These are phyloP conservation scores for Lablab purpureus DNA, from an alignment of 306 rosid species.

Conservation along the genomic window DNA sequence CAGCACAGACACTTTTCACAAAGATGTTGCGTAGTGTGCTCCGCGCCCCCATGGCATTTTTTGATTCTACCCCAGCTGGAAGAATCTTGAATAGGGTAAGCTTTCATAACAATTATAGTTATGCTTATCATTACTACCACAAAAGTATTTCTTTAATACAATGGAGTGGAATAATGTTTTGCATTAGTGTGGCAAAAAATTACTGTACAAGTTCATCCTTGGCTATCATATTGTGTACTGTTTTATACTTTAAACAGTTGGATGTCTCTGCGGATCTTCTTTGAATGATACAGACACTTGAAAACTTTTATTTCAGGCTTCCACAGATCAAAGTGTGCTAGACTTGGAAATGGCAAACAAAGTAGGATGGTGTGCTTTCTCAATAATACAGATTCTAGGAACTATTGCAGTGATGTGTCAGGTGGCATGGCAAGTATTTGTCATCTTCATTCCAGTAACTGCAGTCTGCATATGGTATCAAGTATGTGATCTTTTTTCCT, in stretches of 20 bases:
- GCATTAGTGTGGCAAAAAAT: background rate
- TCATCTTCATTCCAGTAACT: slow-evolving; percentile 84
- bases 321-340: slow-evolving; percentile 92
- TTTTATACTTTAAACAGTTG: background rate
- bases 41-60: slow-evolving; percentile 95
- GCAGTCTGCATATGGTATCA: slow-evolving; percentile 94
- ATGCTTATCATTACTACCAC: background rate
- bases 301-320: slow-evolving; percentile 69
- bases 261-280: background rate
- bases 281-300: slow-evolving; percentile 15
- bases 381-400: slow-evolving; percentile 82
- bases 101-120: slow-evolving; percentile 14
- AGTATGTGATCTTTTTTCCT: slow-evolving; percentile 58
- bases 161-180: background rate
- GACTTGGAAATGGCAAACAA: slow-evolving; percentile 85
- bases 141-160: background rate
- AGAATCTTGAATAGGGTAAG: slow-evolving; percentile 93
- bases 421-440: slow-evolving; percentile 96
- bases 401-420: slow-evolving; percentile 97
- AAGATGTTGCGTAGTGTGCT: slow-evolving; percentile 74
- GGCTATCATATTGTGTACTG: background rate
- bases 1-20: slow-evolving; percentile 79
- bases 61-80: slow-evolving; percentile 98
- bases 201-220: background rate
- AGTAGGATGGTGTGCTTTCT: slow-evolving; percentile 97